Base-by-base conservation (phyloP, 148 eudicot species). In the Camellia sinensis region DNA sequence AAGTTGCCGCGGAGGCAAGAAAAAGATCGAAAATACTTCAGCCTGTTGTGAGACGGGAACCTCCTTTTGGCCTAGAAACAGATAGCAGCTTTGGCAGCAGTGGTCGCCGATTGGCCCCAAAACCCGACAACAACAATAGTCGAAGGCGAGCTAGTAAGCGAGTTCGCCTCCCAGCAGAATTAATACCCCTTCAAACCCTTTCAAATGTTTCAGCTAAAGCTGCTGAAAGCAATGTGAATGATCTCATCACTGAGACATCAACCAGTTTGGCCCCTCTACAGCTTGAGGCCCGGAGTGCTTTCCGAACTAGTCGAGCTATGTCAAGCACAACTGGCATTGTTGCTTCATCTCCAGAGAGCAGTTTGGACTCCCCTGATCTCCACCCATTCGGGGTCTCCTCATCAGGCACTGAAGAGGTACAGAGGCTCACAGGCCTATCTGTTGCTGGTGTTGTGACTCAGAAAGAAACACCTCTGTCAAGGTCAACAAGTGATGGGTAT, bases 1-100 rank as follows among this genome's bases (percentile, higher is more conserved):
- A 88, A 84, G 95, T 89, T 75, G 99, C 99, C 63, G 97, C 98
- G 0, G 98, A 96, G 80, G 99, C 99, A 40, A 90, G 97, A 78
- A 96, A 91, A 79, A 96, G 88, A 83, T 96, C 99, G 53, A 96
- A 92, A 86, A 94, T 96, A 41, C 79, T 96, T 19, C 90, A 91
- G 74, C 99, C 99, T 3, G 84, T 96, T 15, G 76, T 74, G 52
- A 91, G 88, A 79, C 84, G 78, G 22, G 87, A 87, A 5, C 75
- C 78, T 69, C 82, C 85, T 18, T 76, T 68, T 10, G 78, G 81
- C 46, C 80, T 82, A 4, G 90, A 91, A 79, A 86, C 87, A 65
- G 93, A 89, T 70, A 85, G 78, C 87, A 88, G 95, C 81, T 84
- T 88, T 59, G 88, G 93, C 86, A 71, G 95, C 84, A 88, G 85